A percentile compares a stretch with the other conserved stretches of the same genome.
phyloP scores from a whole-genome alignment of 768 basidiomycete genomes.

The Russula griseocarnosa region DNA sequence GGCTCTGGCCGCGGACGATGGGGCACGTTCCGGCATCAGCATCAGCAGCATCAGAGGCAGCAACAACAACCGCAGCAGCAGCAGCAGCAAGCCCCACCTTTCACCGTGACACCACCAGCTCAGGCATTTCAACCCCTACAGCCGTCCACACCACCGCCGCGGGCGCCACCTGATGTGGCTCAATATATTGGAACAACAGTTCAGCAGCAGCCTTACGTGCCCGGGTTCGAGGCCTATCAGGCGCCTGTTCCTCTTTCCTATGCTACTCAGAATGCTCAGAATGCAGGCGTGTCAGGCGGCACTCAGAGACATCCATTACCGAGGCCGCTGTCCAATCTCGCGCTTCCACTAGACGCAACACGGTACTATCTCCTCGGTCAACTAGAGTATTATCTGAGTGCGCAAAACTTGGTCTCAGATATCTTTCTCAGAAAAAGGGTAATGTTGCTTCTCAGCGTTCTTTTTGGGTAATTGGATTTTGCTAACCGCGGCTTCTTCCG shows the following conservation, averaged over 20 bases:
- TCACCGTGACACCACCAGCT: slow-evolving; percentile 24
- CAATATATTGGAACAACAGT: slow-evolving; percentile 28
- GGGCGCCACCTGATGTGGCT: slow-evolving; percentile 14
- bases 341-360: slow-evolving; percentile 61
- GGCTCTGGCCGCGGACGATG: slow-evolving; percentile 22
- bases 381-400: slow-evolving; percentile 88
- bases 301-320: slow-evolving; percentile 42
- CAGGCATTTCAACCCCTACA: slow-evolving; percentile 30
- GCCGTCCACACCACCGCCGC: slow-evolving; percentile 21
- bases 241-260: slow-evolving; percentile 33
- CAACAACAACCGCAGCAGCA: slow-evolving; percentile 1
- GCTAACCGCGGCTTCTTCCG: slow-evolving; percentile 13
- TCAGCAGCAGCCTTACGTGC: slow-evolving; percentile 12
- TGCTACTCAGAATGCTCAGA: slow-evolving; percentile 21
- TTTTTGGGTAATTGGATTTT: slow-evolving; percentile 5
- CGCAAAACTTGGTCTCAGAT: slow-evolving; percentile 87
- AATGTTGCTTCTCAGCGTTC: not conserved
- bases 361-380: slow-evolving; percentile 72
- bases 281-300: slow-evolving; percentile 25
- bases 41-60: slow-evolving; percentile 3
- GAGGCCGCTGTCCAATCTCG: slow-evolving; percentile 42
- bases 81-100: slow-evolving; percentile 18
- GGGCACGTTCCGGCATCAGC: slow-evolving; percentile 15
- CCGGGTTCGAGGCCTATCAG: slow-evolving; percentile 34
- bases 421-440: slow-evolving; percentile 76